These are phyloP conservation scores for Ochromonadaceae sp. DNA, from an alignment of 352 stramenopile species.

Conservation along the genomic window DNA sequence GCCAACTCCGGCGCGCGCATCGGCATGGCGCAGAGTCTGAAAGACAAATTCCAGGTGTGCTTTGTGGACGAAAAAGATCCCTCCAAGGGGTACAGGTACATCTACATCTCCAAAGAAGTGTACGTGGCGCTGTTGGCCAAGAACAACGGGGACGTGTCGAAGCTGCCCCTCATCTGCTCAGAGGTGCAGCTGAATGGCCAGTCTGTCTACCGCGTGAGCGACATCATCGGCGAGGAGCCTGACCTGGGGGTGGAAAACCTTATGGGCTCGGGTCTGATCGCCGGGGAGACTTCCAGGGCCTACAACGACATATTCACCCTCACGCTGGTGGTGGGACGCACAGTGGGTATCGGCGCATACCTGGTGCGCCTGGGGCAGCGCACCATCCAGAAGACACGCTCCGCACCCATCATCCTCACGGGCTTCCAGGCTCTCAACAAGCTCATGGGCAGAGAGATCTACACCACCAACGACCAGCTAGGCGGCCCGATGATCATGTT, in stretches of 20 bases:
- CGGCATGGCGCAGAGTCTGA: conserved; percentile 93
- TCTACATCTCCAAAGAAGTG: conserved; percentile 72
- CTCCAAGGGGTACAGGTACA: conserved; percentile 93
- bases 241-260: conserved; percentile 99
- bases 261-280: conserved; percentile 94
- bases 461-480: conserved; percentile 99
- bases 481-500: conserved; percentile 96
- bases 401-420: conserved; percentile 97
- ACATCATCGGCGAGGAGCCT: conserved; percentile 91
- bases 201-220: conserved; percentile 78
- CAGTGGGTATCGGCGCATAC: conserved; percentile 98
- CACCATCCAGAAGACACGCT: conserved; percentile 93
- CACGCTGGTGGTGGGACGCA: conserved; percentile 95
- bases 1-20: conserved; percentile 97
- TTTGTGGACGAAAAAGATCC: conserved; percentile 91
- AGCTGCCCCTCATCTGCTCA: background rate
- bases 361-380: conserved; percentile 95
- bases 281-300: conserved; percentile 84
- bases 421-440: conserved; percentile 99
- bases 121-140: conserved; percentile 39
- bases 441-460: conserved; percentile 98
- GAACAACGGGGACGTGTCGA: background rate
- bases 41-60: conserved; percentile 87
- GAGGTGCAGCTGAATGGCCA: conserved; percentile 22
- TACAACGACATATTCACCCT: conserved; percentile 99